Percentiles rank a stretch among this genome's conserved stretches.
These are phyloP conservation scores for Pichia eremophila DNA, from an alignment of 805 yeast genomes.

Conservation along the genomic window DNA sequence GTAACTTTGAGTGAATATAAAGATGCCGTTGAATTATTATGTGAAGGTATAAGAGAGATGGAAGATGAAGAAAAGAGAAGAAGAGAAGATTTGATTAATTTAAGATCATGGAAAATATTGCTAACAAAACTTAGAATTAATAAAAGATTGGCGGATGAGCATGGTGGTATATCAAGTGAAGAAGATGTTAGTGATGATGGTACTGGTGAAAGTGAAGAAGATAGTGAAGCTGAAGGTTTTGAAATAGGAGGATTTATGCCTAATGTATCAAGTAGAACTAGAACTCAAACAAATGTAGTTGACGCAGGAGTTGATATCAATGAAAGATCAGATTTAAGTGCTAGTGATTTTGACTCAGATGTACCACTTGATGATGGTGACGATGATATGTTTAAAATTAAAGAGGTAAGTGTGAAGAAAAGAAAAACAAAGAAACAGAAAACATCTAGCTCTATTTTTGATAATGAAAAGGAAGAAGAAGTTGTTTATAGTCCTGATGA, in stretches of 20 bases:
- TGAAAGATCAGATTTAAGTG: slow-evolving; percentile 11
- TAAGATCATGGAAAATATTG: slow-evolving; percentile 45
- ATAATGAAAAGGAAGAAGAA: background rate
- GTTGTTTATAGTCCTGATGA: slow-evolving; percentile 1
- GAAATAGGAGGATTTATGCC: slow-evolving; percentile 18
- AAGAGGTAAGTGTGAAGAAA: background rate
- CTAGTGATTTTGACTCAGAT: slow-evolving; percentile 11
- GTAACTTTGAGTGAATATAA: slow-evolving; percentile 55
- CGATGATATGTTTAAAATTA: background rate
- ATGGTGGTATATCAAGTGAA: slow-evolving; percentile 32
- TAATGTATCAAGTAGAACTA: slow-evolving; percentile 6
- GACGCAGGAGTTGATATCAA: background rate
- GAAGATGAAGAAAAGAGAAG: slow-evolving; percentile 36
- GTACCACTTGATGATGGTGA: slow-evolving; percentile 2
- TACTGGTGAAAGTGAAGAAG: slow-evolving; percentile 4
- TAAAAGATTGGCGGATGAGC: slow-evolving; percentile 36
- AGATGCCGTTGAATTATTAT: slow-evolving; percentile 49
- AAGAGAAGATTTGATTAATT: slow-evolving; percentile 38
- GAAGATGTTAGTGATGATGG: slow-evolving; percentile 18
- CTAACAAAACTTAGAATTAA: slow-evolving; percentile 41
- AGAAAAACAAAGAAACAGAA: background rate
- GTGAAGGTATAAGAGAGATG: slow-evolving; percentile 40
- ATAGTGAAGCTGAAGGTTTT: slow-evolving; percentile 16
- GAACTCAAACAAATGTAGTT: slow-evolving; percentile 3
- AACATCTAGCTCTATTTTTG: background rate